A percentile compares a stretch with the other conserved stretches of the same genome.
Evolutionary conservation across 495 filamentous ascomycete genomes (phyloP).

Genomic region (Talaromyces adpressus): DNA sequence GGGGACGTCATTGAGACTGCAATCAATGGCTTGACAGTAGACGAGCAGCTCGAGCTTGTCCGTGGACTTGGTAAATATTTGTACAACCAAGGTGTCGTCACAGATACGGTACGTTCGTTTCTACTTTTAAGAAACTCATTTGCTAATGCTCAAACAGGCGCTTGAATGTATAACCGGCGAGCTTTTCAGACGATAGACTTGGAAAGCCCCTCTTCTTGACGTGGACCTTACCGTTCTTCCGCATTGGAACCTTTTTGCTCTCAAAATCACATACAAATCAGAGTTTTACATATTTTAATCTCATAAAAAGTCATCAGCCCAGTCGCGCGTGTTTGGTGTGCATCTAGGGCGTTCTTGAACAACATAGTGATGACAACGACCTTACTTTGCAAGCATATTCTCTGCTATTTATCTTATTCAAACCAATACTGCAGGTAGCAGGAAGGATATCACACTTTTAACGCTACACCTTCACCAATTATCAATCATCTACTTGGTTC

Average conservation of each 20-base stretch:
- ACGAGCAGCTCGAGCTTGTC: constrained; percentile 87
- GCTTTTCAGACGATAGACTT: constrained; percentile 30
- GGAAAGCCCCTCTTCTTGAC: neutral
- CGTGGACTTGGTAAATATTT: constrained; percentile 78
- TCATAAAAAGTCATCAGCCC: neutral
- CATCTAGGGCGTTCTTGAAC: neutral
- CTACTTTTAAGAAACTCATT: neutral
- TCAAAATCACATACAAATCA: neutral
- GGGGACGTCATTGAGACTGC: constrained; percentile 82
- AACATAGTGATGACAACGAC: neutral
- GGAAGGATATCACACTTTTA: neutral
- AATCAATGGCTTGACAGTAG: constrained; percentile 72
- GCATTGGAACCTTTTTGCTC: neutral
- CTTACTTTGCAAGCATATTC: neutral
- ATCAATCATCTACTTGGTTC: no score
- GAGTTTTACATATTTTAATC: neutral
- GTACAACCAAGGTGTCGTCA: constrained; percentile 70
- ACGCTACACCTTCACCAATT: neutral
- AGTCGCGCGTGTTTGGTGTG: neutral
- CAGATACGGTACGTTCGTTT: constrained; percentile 45
- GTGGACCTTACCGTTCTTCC: neutral
- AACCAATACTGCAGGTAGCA: neutral
- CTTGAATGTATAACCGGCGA: constrained; percentile 36
- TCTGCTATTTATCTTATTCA: neutral
- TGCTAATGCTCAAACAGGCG: constrained; percentile 20